Percentiles rank a stretch among this genome's conserved stretches.
These are phyloP conservation scores for Nicotiana sylvestris DNA, from an alignment of 257 asterid genomes.

Conservation along the genomic window DNA sequence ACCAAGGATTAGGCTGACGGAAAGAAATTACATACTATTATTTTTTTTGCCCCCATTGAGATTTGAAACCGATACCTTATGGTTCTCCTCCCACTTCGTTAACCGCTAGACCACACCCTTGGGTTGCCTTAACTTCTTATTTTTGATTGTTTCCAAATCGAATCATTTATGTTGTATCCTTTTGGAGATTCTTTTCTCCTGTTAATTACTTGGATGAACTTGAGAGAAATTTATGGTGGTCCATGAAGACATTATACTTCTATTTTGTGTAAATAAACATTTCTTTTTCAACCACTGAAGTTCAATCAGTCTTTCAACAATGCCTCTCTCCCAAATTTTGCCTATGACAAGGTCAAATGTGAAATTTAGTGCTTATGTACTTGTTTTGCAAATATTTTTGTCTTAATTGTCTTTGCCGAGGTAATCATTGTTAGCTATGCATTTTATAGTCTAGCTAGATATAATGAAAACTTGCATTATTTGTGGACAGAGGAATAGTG, in stretches of 20 bases:
- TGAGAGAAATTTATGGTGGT: not conserved
- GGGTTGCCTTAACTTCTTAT: slow-evolving; percentile 8
- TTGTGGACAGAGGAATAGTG: not conserved
- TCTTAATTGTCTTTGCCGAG: not conserved
- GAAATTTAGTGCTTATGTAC: not conserved
- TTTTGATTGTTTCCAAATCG: not conserved
- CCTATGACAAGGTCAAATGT: not conserved
- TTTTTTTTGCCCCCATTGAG: too few species aligned
- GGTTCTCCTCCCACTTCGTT: too few species aligned
- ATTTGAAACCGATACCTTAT: too few species aligned
- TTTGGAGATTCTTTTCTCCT: not conserved
- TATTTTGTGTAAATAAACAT: not conserved
- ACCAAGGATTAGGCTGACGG: too few species aligned
- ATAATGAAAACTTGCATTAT: not conserved
- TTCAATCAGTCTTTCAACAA: not conserved
- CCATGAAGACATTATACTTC: not conserved
- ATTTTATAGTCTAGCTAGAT: not conserved
- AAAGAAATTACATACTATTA: too few species aligned
- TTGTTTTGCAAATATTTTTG: not conserved
- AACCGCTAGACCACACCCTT: too few species aligned
- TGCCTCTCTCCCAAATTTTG: not conserved
- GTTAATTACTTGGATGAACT: not conserved
- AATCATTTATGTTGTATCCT: not conserved
- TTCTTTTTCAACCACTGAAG: not conserved
- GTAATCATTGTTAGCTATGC: not conserved